Evolutionary conservation across 2,329 filamentous ascomycete genomes (phyloP), one percentile per base, ranked within the genome.

Genomic region (Colletotrichum spinosum): DNA sequence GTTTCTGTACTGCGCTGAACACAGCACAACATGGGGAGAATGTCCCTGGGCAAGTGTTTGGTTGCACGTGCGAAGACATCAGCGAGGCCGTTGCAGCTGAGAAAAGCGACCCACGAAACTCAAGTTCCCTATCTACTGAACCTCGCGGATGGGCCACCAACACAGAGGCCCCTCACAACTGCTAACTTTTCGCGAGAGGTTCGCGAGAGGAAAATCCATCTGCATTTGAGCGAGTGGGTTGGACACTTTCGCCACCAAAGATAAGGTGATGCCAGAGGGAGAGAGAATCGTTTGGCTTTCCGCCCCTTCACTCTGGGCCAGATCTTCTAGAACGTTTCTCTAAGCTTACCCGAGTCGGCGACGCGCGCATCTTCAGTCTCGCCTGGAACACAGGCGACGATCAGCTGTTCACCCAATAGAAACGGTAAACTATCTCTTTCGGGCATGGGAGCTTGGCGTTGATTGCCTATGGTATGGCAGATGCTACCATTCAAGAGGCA

Each of bases 261-360:
- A 17, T 6, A 10, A 53, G 42, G 42, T 64, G 49, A 55, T 60
- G 55, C 54, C 13, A 44, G 17, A 55, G 54, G 55, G 55, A 55
- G 38, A 64, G 33, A 45, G 37, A 42, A n/a, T 33, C 41, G 25
- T 13, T 41, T 42, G 17, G n/a, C 15, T 34, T 17, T 49, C 46
- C n/a, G 11, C 25, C 25, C 25, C 25, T 25, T 25, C 25, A 8
- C 8, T 41, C 34, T 34, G 25, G n/a, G 34, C 53, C 13, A 46
- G 54, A 49, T 50, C 49, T 64, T 64, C 60, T 64, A 48, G 60
- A 64, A 64, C 33, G n/a, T 38, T 64, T 64, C 60, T 64, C 41
- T 50, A 46, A 39, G 49, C 50, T 55, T 64, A 42, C 60, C 60
- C 37, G 9, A 60, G 44, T 60, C 13, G 55, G 55, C 15, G 15